Percentiles rank a stretch among this genome's conserved stretches.
phyloP scores from a whole-genome alignment of 163 green algal species.

The Trebouxiophyceae sp. region DNA sequence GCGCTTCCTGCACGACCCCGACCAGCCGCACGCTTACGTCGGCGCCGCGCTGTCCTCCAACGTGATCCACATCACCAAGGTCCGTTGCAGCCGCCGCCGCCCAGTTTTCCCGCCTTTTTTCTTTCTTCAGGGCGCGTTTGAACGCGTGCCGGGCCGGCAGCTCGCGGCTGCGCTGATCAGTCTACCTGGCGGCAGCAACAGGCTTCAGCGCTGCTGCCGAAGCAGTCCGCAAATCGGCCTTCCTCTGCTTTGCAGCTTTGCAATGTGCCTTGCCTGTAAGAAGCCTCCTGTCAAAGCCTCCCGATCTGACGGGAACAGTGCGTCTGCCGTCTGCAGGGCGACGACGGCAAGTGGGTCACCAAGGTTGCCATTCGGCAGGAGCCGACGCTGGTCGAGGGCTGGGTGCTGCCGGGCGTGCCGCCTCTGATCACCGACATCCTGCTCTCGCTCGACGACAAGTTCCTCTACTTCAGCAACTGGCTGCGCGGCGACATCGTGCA shows the following conservation, averaged over 20 bases:
- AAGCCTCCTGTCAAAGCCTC: too few relatives aligned
- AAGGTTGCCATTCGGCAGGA: conserved; percentile 51
- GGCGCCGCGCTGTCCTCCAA: conserved; percentile 68
- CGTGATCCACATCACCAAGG: conserved; percentile 60
- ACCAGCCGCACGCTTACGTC: conserved; percentile 44
- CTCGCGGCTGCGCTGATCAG: too few relatives aligned
- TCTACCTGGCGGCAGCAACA: too few relatives aligned
- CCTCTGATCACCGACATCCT: conserved; percentile 86
- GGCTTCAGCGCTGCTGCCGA: too few relatives aligned
- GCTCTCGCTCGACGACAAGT: conserved; percentile 73
- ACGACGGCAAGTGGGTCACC: conserved; percentile 23
- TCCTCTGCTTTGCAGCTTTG: too few relatives aligned
- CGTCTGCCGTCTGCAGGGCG: conserved; percentile 2
- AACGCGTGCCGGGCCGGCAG: too few relatives aligned
- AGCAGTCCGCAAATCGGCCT: too few relatives aligned
- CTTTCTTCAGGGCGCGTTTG: too few relatives aligned
- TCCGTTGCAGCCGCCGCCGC: too few relatives aligned
- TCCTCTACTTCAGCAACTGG: conserved; percentile 73
- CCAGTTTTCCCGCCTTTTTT: too few relatives aligned
- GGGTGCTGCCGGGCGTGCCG: conserved; percentile 68
- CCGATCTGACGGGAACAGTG: too few relatives aligned
- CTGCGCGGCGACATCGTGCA: conserved; percentile 63
- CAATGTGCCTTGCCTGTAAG: too few relatives aligned
- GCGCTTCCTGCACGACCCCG: conserved; percentile 62
- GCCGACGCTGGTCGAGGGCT: conserved; percentile 55